These are phyloP conservation scores for Fusarium fujikuroi DNA, from an alignment of 2,329 filamentous ascomycete species.

Conservation along the genomic window DNA sequence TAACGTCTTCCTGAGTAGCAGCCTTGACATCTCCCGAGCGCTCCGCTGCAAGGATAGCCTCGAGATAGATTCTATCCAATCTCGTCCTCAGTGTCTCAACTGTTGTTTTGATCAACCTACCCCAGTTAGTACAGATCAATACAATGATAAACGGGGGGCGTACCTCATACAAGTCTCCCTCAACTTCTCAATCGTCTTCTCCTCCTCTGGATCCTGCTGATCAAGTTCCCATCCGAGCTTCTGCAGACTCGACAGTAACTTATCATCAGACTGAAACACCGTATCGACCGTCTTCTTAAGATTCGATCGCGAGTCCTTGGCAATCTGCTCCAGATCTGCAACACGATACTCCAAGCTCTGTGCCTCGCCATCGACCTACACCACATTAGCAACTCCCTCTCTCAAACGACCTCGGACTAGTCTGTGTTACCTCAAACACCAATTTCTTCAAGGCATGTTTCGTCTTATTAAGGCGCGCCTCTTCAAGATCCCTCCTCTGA, in stretches of 20 bases:
- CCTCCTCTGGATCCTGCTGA: conserved; percentile 61
- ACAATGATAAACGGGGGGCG: background rate
- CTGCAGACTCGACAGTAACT: conserved; percentile 71
- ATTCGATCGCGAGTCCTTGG: conserved; percentile 55
- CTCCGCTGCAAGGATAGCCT: conserved; percentile 52
- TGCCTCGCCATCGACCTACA: conserved; percentile 60
- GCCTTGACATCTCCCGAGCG: conserved; percentile 42
- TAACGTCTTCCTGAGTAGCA: conserved; percentile 55
- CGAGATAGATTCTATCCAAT: conserved; percentile 66
- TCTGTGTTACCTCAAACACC: conserved; percentile 51
- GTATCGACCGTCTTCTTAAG: conserved; percentile 61
- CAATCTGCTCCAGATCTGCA: conserved; percentile 63
- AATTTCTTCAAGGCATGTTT: conserved; percentile 56
- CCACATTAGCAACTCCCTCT: background rate
- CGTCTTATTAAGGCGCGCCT: conserved; percentile 42
- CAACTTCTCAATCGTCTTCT: conserved; percentile 64
- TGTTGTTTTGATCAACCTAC: conserved; percentile 64
- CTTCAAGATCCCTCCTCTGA: conserved; percentile 47
- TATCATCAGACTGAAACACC: conserved; percentile 70
- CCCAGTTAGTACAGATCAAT: conserved; percentile 4
- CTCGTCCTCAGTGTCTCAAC: conserved; percentile 65
- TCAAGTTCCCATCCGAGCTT: conserved; percentile 72
- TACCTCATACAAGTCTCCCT: conserved; percentile 68
- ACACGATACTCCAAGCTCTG: conserved; percentile 59
- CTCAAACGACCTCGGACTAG: background rate